phyloP scores from a whole-genome alignment of 257 asterid species.

The Przewalskia tangutica region DNA sequence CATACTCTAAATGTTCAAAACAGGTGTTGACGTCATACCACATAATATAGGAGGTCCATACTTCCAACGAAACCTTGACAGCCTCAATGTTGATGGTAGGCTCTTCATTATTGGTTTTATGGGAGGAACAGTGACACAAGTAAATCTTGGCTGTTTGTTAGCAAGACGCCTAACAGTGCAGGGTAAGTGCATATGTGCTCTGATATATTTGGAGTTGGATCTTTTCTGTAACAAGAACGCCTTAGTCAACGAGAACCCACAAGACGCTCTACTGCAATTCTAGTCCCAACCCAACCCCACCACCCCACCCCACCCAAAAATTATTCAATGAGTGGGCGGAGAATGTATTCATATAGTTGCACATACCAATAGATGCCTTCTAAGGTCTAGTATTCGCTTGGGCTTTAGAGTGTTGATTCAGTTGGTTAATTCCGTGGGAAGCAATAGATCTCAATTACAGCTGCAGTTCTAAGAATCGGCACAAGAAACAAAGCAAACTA shows the following conservation, averaged over 20 bases:
- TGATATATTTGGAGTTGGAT: neutral
- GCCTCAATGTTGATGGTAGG: slow-evolving; percentile 77
- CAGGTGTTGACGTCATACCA: slow-evolving; percentile 90
- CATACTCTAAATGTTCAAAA: neutral
- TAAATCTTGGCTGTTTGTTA: slow-evolving; percentile 55
- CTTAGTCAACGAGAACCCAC: neutral
- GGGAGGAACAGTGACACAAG: slow-evolving; percentile 69
- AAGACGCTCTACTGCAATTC: neutral
- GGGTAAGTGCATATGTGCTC: slow-evolving; percentile 29
- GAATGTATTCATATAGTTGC: neutral
- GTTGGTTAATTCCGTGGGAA: neutral
- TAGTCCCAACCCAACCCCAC: neutral
- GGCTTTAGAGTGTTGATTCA: neutral
- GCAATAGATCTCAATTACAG: neutral
- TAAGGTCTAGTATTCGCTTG: neutral
- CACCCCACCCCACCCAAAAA: no score
- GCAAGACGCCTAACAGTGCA: slow-evolving; percentile 78
- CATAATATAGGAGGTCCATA: slow-evolving; percentile 77
- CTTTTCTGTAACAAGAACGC: neutral
- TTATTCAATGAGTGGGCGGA: neutral
- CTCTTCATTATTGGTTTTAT: slow-evolving; percentile 85
- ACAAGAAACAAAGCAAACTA: neutral
- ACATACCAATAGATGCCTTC: neutral
- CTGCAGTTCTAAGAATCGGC: neutral
- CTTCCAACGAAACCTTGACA: slow-evolving; percentile 62